Conservation (phyloP, 1,139 yeast genomes). For the Nakaseomyces nivariensis region DNA sequence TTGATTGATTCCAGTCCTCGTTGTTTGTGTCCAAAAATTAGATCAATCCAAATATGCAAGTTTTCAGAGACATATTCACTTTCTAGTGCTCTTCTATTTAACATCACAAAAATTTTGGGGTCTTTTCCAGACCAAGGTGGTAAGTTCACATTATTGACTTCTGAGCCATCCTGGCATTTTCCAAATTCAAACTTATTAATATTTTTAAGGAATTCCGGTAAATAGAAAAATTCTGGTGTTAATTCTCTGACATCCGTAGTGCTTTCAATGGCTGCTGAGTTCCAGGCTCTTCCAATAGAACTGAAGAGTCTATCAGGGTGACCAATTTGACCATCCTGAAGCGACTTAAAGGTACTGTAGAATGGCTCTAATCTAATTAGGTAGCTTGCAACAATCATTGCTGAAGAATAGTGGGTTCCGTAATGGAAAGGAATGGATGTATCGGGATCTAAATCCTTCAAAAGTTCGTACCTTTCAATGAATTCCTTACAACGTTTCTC, state of each 20-base stretch:
- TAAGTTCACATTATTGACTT: conserved; percentile 51
- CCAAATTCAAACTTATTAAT: conserved; percentile 62
- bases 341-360: conserved; percentile 61
- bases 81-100: conserved; percentile 73
- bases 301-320: conserved; percentile 75
- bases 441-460: conserved; percentile 39
- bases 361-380: conserved; percentile 68
- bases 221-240: conserved; percentile 72
- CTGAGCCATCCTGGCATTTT: conserved; percentile 47
- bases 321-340: conserved; percentile 83
- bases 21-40: conserved; percentile 72
- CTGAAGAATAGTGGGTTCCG: conserved; percentile 87
- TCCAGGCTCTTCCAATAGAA: conserved; percentile 68
- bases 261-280: conserved; percentile 63
- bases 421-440: conserved; percentile 67
- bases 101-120: conserved; percentile 58
- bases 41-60: conserved; percentile 73
- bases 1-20: conserved; percentile 57
- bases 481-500: conserved; percentile 49
- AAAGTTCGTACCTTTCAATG: conserved; percentile 49
- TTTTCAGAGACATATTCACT: conserved; percentile 68
- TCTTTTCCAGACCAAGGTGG: conserved; percentile 81
- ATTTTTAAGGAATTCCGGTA: conserved; percentile 67
- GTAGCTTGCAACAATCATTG: conserved; percentile 80
- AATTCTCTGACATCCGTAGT: conserved; percentile 81